phyloP scores from a whole-genome alignment of 805 yeast genomes.

The Metschnikowia picachoensis region DNA sequence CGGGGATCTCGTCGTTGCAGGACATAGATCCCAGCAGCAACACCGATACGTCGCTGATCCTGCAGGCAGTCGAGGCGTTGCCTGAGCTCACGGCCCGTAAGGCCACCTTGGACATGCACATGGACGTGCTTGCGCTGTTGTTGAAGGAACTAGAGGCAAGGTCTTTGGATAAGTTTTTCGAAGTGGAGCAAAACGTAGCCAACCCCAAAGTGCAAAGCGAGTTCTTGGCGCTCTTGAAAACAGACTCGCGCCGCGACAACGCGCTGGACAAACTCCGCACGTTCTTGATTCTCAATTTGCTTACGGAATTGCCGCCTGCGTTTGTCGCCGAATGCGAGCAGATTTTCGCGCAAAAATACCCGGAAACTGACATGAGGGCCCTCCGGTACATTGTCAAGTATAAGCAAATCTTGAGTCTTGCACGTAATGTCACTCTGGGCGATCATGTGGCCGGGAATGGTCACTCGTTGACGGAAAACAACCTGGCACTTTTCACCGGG shows the following conservation, averaged over 20 bases:
- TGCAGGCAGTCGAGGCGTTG: conserved; percentile 83
- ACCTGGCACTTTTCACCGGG: conserved; percentile 64
- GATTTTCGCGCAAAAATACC: conserved; percentile 49
- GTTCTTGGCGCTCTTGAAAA: conserved; percentile 56
- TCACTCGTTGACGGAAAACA: conserved; percentile 30
- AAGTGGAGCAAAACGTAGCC: conserved; percentile 80
- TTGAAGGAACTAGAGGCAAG: conserved; percentile 82
- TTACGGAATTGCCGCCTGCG: conserved; percentile 36
- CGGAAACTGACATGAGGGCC: conserved; percentile 53
- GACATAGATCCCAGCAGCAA: conserved; percentile 63
- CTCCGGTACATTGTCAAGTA: conserved; percentile 73
- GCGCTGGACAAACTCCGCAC: conserved; percentile 83
- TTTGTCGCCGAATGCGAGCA: conserved; percentile 55
- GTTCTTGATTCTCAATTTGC: conserved; percentile 70
- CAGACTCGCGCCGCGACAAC: conserved; percentile 52
- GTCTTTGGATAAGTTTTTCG: conserved; percentile 85
- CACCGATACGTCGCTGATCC: conserved; percentile 63
- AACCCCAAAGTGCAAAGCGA: conserved; percentile 55
- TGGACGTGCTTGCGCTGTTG: conserved; percentile 86
- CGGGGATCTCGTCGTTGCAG: conserved; percentile 67
- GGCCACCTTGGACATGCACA: conserved; percentile 88
- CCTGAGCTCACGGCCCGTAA: conserved; percentile 92
- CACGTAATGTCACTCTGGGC: conserved; percentile 17
- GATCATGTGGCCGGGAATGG: conserved; percentile 28
- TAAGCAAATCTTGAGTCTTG: conserved; percentile 67